Base-by-base conservation (phyloP, 495 filamentous ascomycete species). In the Aspergillus homomorphus region DNA sequence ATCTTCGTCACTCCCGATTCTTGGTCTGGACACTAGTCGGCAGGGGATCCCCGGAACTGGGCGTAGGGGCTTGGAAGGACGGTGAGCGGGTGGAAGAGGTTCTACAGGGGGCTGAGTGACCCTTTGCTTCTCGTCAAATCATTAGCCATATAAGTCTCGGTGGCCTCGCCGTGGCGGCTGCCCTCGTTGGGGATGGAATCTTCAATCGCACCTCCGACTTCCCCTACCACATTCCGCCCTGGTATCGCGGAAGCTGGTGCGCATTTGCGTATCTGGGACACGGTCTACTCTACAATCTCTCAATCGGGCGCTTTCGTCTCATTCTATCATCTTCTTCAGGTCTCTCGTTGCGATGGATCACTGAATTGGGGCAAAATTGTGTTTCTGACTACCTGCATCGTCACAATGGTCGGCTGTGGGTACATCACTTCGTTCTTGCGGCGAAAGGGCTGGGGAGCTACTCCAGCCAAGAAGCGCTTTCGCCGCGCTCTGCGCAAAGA, bases 341-440 rank as follows among this genome's bases (percentile, higher is more conserved):
- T 56, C 20, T 42, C 66, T 52, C 60, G 68, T 54, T 42, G 54
- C 48, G 64, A 76, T 71, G 73, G 68, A 18, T 45, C 53, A 4
- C 57, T 73, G 59, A 73, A 67, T 43, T 68, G 60, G 62, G 61
- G 65, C 18, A 68, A 73, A 44, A 42, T 72, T n/a, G 64, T 74
- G 45, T 73, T 77, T 45, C 55, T 76, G 58, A 65, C 69, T 45
- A 69, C 73, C 33, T 75, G 68, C 41, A 58, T 73, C 22, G 50
- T 73, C 46, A 63, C 69, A 22, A 79, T 79, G 76, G 72, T 67
- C 46, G 73, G 74, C 23, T 79, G 76, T 61, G 75, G 74, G 10
- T 9, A 77, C 10, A 51, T 77, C n/a, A 69, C 73, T 24, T 65
- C 66, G 22, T 54, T 76, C 46, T n/a, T 70, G 44, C 67, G 70